Conservation (phyloP, 306 rosid species). For the Prunus kanzakura region DNA sequence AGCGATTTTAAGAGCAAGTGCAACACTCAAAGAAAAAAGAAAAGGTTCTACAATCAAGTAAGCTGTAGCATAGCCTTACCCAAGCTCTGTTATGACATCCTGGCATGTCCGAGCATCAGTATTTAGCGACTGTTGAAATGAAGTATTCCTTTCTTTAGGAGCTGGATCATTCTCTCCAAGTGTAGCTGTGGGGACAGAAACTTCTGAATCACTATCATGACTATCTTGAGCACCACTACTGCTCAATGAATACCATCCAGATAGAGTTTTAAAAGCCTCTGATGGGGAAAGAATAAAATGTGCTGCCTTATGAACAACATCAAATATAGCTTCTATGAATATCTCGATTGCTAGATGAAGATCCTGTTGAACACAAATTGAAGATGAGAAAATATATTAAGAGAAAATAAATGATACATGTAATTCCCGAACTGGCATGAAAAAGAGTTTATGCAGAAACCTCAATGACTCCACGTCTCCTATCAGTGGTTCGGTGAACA, state of each 20-base stretch:
- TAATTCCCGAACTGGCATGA: neutral
- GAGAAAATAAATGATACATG: neutral
- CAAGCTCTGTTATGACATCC: conserved; percentile 93
- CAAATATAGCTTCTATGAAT: conserved; percentile 73
- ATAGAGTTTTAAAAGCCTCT: conserved; percentile 41
- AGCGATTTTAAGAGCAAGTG: conserved; percentile 16
- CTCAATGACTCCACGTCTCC: conserved; percentile 95
- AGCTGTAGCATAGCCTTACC: conserved; percentile 42
- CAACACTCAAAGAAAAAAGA: neutral
- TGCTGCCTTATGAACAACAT: conserved; percentile 62
- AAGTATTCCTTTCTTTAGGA: conserved; percentile 38
- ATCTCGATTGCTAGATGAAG: conserved; percentile 82
- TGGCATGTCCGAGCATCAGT: conserved; percentile 94
- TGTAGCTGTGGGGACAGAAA: conserved; percentile 38
- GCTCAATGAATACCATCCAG: conserved; percentile 37
- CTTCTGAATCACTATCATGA: conserved; percentile 23
- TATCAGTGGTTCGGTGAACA: conserved; percentile 71
- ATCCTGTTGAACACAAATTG: conserved; percentile 51
- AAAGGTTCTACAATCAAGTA: conserved; percentile 13
- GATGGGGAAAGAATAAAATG: conserved; percentile 80
- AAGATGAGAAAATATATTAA: conserved; percentile 5
- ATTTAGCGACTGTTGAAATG: conserved; percentile 60
- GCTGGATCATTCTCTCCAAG: conserved; percentile 54
- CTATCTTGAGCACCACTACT: conserved; percentile 20
- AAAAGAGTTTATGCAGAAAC: conserved; percentile 26